Percentiles rank a stretch among this genome's conserved stretches.
Conservation (phyloP, 1,284 basidiomycete genomes). For the Fistulina hepatica region DNA sequence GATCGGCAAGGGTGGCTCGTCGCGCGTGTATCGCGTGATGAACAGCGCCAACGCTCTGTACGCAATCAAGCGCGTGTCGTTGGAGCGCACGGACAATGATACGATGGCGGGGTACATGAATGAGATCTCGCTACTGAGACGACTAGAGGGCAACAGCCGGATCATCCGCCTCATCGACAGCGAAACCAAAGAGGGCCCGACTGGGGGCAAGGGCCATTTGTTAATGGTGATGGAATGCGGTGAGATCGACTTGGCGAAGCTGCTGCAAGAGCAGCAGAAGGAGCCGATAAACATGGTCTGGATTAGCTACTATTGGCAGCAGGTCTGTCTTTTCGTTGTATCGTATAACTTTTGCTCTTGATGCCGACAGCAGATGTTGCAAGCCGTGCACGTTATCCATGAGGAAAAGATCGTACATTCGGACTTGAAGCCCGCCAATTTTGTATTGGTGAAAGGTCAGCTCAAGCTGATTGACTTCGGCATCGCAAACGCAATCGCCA, state of each 20-base stretch:
- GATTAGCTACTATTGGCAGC: slow-evolving; percentile 91
- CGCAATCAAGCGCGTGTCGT: slow-evolving; percentile 80
- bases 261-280: slow-evolving; percentile 73
- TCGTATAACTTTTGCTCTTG: slow-evolving; percentile 3
- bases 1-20: slow-evolving; percentile 87
- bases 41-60: slow-evolving; percentile 67
- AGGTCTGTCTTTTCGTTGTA: slow-evolving; percentile 40
- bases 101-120: slow-evolving; percentile 90
- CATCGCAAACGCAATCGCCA: slow-evolving; percentile 93
- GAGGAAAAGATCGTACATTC: slow-evolving; percentile 96
- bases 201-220: slow-evolving; percentile 55
- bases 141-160: slow-evolving; percentile 77
- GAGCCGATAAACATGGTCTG: slow-evolving; percentile 84
- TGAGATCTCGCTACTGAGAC: slow-evolving; percentile 81
- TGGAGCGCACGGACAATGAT: slow-evolving; percentile 78
- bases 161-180: slow-evolving; percentile 86
- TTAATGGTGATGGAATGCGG: slow-evolving; percentile 92
- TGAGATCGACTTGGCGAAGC: slow-evolving; percentile 77
- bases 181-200: slow-evolving; percentile 58
- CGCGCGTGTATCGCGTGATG: slow-evolving; percentile 86
- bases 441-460: slow-evolving; percentile 86
- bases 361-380: slow-evolving; percentile 62
- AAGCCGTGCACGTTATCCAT: slow-evolving; percentile 92
- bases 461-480: slow-evolving; percentile 95
- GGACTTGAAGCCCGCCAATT: slow-evolving; percentile 93